Conservation (phyloP, 1,139 yeast species). For the Pichia sp. region DNA sequence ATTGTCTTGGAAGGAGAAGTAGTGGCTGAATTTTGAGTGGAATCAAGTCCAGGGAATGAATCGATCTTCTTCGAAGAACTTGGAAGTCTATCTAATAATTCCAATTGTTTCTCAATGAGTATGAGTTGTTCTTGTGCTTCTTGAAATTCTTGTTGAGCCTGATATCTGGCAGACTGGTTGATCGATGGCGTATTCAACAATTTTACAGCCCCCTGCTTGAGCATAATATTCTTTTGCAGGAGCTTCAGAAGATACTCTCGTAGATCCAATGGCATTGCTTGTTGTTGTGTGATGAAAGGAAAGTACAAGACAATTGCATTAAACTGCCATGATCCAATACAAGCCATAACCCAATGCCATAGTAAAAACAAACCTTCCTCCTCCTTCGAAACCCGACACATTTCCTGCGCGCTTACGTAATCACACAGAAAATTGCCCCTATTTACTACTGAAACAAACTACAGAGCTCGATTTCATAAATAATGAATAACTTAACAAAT, state of each 20-base stretch:
- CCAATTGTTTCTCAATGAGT: constrained; percentile 10
- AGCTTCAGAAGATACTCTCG: not conserved
- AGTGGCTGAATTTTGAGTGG: not conserved
- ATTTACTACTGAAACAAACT: not conserved
- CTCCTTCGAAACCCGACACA: too few relatives aligned
- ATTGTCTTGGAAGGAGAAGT: not conserved
- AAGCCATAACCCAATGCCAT: not conserved
- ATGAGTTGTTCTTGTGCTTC: constrained; percentile 12
- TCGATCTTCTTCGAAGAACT: not conserved
- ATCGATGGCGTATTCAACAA: constrained; percentile 9
- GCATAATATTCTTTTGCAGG: constrained; percentile 4
- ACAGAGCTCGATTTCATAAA: not conserved
- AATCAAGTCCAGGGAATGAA: not conserved
- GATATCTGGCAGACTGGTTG: constrained; percentile 1
- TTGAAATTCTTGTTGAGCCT: constrained; percentile 13
- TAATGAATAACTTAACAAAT: not conserved
- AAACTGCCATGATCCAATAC: not conserved
- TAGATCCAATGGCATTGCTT: not conserved
- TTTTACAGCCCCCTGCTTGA: constrained; percentile 12
- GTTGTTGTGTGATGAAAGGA: not conserved
- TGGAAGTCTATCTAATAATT: constrained; percentile 2
- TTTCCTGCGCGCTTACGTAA: too few relatives aligned
- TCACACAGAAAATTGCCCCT: too few relatives aligned
- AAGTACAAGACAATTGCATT: too few relatives aligned
- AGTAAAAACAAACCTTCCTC: too few relatives aligned